Conservation (phyloP, 805 yeast species). For the Wickerhamiella dianesei region DNA sequence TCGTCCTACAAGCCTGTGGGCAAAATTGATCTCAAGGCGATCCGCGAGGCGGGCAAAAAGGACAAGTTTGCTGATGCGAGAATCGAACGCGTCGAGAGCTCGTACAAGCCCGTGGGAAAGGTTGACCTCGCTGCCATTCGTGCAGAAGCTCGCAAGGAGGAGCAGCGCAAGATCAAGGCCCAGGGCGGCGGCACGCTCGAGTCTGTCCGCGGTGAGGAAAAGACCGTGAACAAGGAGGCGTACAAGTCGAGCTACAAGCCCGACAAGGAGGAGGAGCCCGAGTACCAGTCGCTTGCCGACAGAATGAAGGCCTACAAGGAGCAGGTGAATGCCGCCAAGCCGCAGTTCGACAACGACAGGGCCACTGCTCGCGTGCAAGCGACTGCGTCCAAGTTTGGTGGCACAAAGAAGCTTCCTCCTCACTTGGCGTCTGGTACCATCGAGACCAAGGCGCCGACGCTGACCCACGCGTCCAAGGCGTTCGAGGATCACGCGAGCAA, state of each 20-base stretch:
- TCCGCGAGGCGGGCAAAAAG: constrained; percentile 21
- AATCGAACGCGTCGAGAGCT: constrained; percentile 29
- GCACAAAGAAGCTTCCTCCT: constrained; percentile 23
- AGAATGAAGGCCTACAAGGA: constrained; percentile 21
- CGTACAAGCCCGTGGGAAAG: constrained; percentile 52
- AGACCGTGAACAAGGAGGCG: constrained; percentile 6
- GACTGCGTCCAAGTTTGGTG: constrained; percentile 14
- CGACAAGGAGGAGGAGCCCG: constrained; percentile 17
- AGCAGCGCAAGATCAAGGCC: constrained; percentile 14
- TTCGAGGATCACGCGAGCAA: constrained; percentile 45
- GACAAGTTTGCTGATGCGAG: constrained; percentile 23
- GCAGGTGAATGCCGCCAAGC: constrained; percentile 18
- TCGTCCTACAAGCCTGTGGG: constrained; percentile 26
- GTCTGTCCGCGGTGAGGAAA: not conserved
- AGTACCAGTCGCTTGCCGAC: constrained; percentile 17
- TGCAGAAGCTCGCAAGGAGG: constrained; percentile 24
- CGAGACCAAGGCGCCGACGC: constrained; percentile 9
- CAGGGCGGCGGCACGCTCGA: not conserved
- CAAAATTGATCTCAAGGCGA: constrained; percentile 24
- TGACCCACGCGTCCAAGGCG: constrained; percentile 4
- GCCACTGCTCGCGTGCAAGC: not conserved
- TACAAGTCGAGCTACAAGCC: not conserved
- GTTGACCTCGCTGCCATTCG: constrained; percentile 37
- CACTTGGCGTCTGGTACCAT: constrained; percentile 30
- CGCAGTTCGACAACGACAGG: constrained; percentile 10